Conservation (phyloP, 1,284 basidiomycete species). For the Entoloma clypeatum region DNA sequence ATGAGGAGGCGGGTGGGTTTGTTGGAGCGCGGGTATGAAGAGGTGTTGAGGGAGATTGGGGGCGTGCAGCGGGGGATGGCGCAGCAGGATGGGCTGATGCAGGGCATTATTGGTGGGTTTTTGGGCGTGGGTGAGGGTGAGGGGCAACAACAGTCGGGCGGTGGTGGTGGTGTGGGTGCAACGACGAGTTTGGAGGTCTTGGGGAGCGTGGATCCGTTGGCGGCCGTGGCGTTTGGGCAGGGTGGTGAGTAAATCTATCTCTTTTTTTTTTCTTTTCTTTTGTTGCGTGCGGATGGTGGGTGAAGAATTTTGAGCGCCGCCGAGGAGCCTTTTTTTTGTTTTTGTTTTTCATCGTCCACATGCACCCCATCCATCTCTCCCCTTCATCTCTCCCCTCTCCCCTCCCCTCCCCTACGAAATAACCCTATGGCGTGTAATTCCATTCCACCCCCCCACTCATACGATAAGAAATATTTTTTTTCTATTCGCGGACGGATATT, state of each 20-base stretch:
- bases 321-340: too few relatives aligned
- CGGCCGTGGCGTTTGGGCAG: too few relatives aligned
- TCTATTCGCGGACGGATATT: too few relatives aligned
- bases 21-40: constrained; percentile 21
- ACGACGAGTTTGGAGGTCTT: constrained; percentile 1
- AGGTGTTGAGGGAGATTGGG: constrained; percentile 76
- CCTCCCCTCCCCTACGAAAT: too few relatives aligned
- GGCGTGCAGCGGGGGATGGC: constrained; percentile 82
- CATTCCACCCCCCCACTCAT: neutral
- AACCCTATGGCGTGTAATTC: too few relatives aligned
- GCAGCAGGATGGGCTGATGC: constrained; percentile 83
- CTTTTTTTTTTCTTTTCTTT: constrained; percentile 4
- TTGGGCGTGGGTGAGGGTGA: constrained; percentile 52
- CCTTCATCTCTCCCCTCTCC: constrained; percentile 5
- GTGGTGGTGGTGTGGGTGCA: neutral
- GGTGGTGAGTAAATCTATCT: constrained; percentile 2
- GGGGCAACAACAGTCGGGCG: too few relatives aligned
- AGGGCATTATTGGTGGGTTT: constrained; percentile 79
- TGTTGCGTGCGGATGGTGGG: too few relatives aligned
- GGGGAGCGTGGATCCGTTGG: too few relatives aligned
- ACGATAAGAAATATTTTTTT: constrained; percentile 8
- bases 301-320: too few relatives aligned
- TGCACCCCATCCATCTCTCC: constrained; percentile 6
- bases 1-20: constrained; percentile 12
- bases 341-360: constrained; percentile 1